These are phyloP conservation scores for Hydrangea macrophylla DNA, from an alignment of 148 eudicot species.

Conservation along the genomic window DNA sequence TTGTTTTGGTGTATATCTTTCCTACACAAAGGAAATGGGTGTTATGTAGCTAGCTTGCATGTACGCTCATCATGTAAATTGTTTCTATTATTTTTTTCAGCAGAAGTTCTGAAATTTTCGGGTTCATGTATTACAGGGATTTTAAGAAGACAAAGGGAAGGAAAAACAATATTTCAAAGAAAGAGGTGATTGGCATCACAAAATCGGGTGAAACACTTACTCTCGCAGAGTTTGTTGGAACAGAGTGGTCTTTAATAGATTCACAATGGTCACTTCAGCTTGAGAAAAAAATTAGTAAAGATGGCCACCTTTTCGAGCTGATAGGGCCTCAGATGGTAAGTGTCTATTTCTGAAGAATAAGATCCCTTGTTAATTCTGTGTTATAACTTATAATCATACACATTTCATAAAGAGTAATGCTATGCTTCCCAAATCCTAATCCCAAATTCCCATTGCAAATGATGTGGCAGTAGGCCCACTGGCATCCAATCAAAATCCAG, in stretches of 20 bases:
- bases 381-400: background rate
- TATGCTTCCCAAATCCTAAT: too few relatives aligned
- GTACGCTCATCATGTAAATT: background rate
- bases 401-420: background rate
- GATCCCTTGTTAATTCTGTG: constrained; percentile 6
- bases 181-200: constrained; percentile 54
- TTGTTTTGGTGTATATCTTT: background rate
- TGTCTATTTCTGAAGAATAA: background rate
- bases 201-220: constrained; percentile 50
- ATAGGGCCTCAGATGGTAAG: constrained; percentile 63
- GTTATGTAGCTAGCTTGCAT: background rate
- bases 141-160: constrained; percentile 30
- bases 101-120: constrained; percentile 10
- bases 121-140: constrained; percentile 38
- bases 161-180: constrained; percentile 26
- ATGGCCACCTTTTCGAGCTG: constrained; percentile 59
- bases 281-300: constrained; percentile 30
- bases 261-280: constrained; percentile 53
- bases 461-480: too few relatives aligned
- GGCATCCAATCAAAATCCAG: too few relatives aligned
- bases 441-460: too few relatives aligned
- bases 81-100: too few relatives aligned
- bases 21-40: background rate
- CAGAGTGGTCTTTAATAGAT: constrained; percentile 60
- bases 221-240: constrained; percentile 56